Evolutionary conservation across 345 rosid genomes (phyloP).

Genomic region (Hibiscus mutabilis): DNA sequence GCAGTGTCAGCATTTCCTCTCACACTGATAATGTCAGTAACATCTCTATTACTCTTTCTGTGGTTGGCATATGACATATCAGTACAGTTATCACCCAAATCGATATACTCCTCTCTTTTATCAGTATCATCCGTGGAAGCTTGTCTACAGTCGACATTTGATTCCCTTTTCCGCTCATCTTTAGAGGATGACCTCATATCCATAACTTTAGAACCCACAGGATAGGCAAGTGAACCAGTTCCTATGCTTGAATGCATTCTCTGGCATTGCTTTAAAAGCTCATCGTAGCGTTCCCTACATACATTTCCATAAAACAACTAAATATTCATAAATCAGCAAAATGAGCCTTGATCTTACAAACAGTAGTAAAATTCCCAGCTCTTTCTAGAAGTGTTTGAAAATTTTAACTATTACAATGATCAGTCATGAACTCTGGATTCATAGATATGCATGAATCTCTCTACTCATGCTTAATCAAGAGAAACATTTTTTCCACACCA

Average conservation of each 20-base stretch:
- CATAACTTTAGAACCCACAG: conserved; percentile 89
- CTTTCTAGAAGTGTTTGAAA: neutral
- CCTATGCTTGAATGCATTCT: conserved; percentile 88
- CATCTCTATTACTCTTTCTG: conserved; percentile 50
- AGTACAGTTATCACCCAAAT: conserved; percentile 47
- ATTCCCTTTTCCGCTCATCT: conserved; percentile 41
- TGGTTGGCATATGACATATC: conserved; percentile 39
- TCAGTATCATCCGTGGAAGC: conserved; percentile 34
- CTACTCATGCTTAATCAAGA: neutral
- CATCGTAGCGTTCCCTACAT: conserved; percentile 60
- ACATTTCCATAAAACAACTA: conserved; percentile 14
- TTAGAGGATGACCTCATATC: conserved; percentile 78
- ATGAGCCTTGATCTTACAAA: conserved; percentile 1
- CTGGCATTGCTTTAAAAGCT: conserved; percentile 69
- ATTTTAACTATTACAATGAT: neutral
- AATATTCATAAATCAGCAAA: conserved; percentile 1
- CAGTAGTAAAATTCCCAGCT: neutral
- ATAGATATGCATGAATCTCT: neutral
- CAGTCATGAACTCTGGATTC: neutral
- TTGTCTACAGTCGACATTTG: conserved; percentile 35
- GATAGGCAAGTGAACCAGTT: conserved; percentile 85
- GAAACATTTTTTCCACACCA: neutral
- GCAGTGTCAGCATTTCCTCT: conserved; percentile 51
- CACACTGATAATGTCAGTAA: conserved; percentile 48
- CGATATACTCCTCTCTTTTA: conserved; percentile 31